Base-by-base conservation (phyloP, 164 flowering plant genomes). In the Houttuynia cordata region DNA sequence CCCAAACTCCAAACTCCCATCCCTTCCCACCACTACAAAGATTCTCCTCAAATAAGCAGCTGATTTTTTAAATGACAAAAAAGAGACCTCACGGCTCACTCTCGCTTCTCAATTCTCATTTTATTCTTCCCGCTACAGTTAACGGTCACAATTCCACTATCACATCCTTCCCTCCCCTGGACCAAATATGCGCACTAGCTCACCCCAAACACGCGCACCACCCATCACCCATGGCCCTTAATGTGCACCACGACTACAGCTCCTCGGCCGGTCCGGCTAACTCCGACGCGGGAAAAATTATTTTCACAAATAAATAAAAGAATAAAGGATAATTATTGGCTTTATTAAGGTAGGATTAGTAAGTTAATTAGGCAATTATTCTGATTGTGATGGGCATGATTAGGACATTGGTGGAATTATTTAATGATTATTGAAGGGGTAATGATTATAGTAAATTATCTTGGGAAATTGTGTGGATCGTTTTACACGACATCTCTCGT, bases 61-160 rank as follows among this genome's bases (percentile, higher is more conserved):
- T 25, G 14, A 15, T 24, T 41, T 49, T 39, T 24, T 24, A 24
- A 37, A 4, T 19, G 8, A 0, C 18, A 57, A 37, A 14, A 15
- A 25, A 24, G 53, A 22, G 42, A 50, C 21, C 40, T 37, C 59
- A n/a, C n/a, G n/a, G n/a, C n/a, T 7, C 18, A 17, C 40, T 19
- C 41, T 15, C 41, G n/a, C n/a, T n/a, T n/a, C n/a, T n/a, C n/a
- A n/a, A n/a, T n/a, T 53, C 22, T 45, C 17, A 45, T 52, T 53
- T 21, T 53, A 56, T 51, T 60, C 70, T 54, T 67, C 71, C 62
- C 57, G 71, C 75, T 67, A 76, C 78, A 78, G 81, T 80, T 67
- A 73, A 68, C 62, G 63, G 21, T 71, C 80, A 71, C 45, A 51
- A 21, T 73, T 73, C 81, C 79, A 77, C 76, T 67, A 65, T 53